Conservation (phyloP, 2,329 filamentous ascomycete species). For the Alternaria brassicicola region DNA sequence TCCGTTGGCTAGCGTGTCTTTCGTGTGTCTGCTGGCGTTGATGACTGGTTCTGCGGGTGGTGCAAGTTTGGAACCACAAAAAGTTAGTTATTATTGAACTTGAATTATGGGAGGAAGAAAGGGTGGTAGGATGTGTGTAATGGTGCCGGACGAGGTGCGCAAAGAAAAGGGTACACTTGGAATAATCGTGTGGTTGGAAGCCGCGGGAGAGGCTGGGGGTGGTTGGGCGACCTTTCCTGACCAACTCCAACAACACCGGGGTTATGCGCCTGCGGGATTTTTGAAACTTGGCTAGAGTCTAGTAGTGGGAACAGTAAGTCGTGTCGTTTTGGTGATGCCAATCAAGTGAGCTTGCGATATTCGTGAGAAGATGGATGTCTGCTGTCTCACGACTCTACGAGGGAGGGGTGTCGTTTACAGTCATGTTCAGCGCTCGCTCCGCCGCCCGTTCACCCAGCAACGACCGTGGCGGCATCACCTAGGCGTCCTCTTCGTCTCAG, state of each 20-base stretch:
- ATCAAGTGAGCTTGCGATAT: slow-evolving; percentile 2
- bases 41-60: slow-evolving; percentile 3
- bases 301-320: not conserved
- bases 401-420: not conserved
- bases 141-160: slow-evolving; percentile 22
- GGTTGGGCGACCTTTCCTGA: slow-evolving; percentile 13
- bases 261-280: slow-evolving; percentile 13
- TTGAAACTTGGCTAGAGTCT: slow-evolving; percentile 4
- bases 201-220: slow-evolving; percentile 22
- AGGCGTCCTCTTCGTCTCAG: slow-evolving; percentile 1
- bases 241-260: slow-evolving; percentile 6
- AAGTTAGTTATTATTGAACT: slow-evolving; percentile 17
- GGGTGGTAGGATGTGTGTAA: slow-evolving; percentile 17
- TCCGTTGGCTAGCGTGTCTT: slow-evolving; percentile 22
- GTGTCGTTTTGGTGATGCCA: slow-evolving; percentile 8
- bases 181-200: slow-evolving; percentile 38
- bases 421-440: slow-evolving; percentile 3
- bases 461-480: slow-evolving; percentile 1
- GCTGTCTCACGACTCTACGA: slow-evolving; percentile 8
- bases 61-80: slow-evolving; percentile 4
- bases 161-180: slow-evolving; percentile 43
- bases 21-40: not conserved
- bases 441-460: slow-evolving; percentile 26
- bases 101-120: not conserved
- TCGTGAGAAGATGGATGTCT: slow-evolving; percentile 5